Percentiles rank a stretch among this genome's conserved stretches.
Conservation (phyloP, 2,329 filamentous ascomycete genomes). For the Pseudocercospora musae region DNA sequence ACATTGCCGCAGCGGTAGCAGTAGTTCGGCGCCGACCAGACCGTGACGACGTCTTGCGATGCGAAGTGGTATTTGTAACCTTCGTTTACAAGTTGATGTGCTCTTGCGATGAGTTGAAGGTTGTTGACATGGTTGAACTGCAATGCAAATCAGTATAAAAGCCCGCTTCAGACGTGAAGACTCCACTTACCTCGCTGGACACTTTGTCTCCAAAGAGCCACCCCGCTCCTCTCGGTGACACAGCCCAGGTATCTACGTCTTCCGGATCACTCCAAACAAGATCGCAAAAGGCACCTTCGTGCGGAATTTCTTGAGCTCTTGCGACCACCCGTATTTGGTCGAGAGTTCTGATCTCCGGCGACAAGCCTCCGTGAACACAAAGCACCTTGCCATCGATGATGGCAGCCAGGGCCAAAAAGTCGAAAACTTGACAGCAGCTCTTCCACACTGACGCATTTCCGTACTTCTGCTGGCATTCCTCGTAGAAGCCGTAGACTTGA, state of each 20-base stretch:
- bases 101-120: slow-evolving; percentile 66
- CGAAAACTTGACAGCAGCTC: slow-evolving; percentile 74
- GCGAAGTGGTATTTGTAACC: slow-evolving; percentile 91
- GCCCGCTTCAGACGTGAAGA: not conserved
- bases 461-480: slow-evolving; percentile 74
- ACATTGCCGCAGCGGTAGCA: slow-evolving; percentile 95
- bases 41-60: slow-evolving; percentile 86
- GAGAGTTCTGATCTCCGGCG: slow-evolving; percentile 69
- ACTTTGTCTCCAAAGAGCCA: slow-evolving; percentile 71
- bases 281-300: slow-evolving; percentile 74
- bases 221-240: slow-evolving; percentile 63
- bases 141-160: not conserved
- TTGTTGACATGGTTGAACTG: slow-evolving; percentile 72
- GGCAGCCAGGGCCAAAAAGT: slow-evolving; percentile 70
- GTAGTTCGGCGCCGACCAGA: slow-evolving; percentile 91
- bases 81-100: slow-evolving; percentile 73
- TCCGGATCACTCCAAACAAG: slow-evolving; percentile 75
- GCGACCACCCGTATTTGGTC: slow-evolving; percentile 74
- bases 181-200: slow-evolving; percentile 55
- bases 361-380: slow-evolving; percentile 69
- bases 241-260: slow-evolving; percentile 64
- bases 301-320: slow-evolving; percentile 71
- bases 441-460: slow-evolving; percentile 77
- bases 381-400: slow-evolving; percentile 72
- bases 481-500: slow-evolving; percentile 75